Evolutionary conservation across 345 rosid genomes (phyloP).

Genomic region (Acer yangbiense): DNA sequence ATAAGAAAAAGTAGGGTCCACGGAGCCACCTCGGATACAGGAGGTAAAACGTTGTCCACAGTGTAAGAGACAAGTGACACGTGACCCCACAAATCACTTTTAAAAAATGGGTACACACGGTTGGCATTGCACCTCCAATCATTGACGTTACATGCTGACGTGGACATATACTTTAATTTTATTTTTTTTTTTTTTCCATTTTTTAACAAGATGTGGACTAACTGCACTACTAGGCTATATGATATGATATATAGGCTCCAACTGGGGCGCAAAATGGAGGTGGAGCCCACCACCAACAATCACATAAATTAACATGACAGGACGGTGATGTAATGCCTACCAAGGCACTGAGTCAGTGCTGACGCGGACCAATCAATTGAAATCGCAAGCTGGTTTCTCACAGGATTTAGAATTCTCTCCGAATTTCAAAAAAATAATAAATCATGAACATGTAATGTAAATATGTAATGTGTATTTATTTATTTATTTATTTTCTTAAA

Average conservation of each 20-base stretch:
- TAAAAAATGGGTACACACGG: not conserved
- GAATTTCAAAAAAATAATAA: no score
- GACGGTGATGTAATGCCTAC: conserved; percentile 15
- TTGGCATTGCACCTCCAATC: conserved; percentile 2
- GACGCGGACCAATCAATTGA: conserved; percentile 17
- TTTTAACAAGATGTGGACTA: not conserved
- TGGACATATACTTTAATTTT: not conserved
- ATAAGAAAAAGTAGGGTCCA: not conserved
- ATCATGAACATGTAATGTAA: no score
- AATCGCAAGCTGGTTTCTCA: not conserved
- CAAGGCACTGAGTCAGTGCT: conserved; percentile 23
- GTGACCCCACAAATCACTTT: not conserved
- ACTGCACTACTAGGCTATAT: not conserved
- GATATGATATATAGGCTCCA: not conserved
- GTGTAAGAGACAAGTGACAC: conserved; percentile 12
- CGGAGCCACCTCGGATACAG: conserved; percentile 32
- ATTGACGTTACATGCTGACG: conserved; percentile 10
- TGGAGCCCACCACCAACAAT: conserved; percentile 9
- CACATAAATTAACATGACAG: not conserved
- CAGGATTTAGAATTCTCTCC: not conserved
- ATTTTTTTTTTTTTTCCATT: no score
- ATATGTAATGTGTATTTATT: no score
- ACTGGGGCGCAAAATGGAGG: not conserved
- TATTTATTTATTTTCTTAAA: no score
- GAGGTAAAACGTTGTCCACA: conserved; percentile 21